phyloP scores from a whole-genome alignment of 2,329 filamentous ascomycete species.

The Niveomyces coronatus region DNA sequence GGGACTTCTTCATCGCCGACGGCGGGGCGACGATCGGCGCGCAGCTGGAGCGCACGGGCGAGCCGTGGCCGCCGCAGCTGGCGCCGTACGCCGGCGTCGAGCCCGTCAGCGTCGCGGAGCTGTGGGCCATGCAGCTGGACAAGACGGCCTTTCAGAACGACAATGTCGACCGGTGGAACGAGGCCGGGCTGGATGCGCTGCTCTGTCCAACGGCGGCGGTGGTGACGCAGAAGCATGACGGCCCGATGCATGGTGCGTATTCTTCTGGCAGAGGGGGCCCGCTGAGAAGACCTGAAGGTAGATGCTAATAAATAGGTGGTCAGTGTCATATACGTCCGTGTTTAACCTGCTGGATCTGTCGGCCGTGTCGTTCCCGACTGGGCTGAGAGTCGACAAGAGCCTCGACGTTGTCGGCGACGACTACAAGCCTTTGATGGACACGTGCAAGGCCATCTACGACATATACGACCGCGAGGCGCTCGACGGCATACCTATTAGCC shows the following conservation, averaged over 20 bases:
- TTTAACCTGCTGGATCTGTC: slow-evolving; percentile 40
- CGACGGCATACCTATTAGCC: slow-evolving; percentile 32
- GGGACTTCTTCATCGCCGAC: slow-evolving; percentile 38
- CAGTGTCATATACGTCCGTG: slow-evolving; percentile 40
- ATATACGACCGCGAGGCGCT: slow-evolving; percentile 31
- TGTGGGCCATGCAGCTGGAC: slow-evolving; percentile 39
- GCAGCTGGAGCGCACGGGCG: slow-evolving; percentile 30
- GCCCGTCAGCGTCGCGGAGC: slow-evolving; percentile 31
- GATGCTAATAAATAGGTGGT: neutral
- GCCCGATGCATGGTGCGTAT: slow-evolving; percentile 4
- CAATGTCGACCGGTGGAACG: slow-evolving; percentile 36
- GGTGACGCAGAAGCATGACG: slow-evolving; percentile 31
- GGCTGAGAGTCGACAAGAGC: slow-evolving; percentile 28
- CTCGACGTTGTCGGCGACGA: slow-evolving; percentile 23
- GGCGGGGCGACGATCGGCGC: slow-evolving; percentile 30
- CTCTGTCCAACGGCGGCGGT: slow-evolving; percentile 46
- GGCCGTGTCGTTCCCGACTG: slow-evolving; percentile 35
- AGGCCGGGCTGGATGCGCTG: slow-evolving; percentile 47
- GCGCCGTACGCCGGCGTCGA: slow-evolving; percentile 19
- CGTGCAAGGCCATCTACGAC: slow-evolving; percentile 27
- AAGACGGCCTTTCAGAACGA: slow-evolving; percentile 34
- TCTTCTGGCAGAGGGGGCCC: no score
- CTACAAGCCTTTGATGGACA: slow-evolving; percentile 25
- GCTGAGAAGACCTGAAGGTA: slow-evolving; percentile 14
- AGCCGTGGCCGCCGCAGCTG: slow-evolving; percentile 33